These are phyloP conservation scores for Styphnolobium japonicum DNA, from an alignment of 306 rosid genomes.

Conservation along the genomic window DNA sequence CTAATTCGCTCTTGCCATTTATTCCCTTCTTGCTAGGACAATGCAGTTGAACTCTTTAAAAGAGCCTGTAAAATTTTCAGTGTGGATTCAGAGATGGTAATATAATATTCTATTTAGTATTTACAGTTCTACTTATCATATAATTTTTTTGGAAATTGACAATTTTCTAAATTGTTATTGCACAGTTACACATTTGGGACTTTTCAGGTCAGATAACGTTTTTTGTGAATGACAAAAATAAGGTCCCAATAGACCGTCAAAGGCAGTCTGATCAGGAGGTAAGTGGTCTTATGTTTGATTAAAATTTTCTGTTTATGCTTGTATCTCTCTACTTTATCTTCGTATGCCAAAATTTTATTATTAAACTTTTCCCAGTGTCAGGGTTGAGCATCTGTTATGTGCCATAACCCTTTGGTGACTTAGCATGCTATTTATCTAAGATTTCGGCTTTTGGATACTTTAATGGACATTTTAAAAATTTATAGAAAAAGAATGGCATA, in stretches of 20 bases:
- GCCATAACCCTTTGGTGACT: not conserved
- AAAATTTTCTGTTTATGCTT: not conserved
- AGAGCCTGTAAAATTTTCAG: constrained; percentile 92
- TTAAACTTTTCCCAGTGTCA: not conserved
- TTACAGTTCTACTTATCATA: not conserved
- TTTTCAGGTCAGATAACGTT: constrained; percentile 74
- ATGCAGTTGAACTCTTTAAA: constrained; percentile 68
- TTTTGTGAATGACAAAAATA: constrained; percentile 47
- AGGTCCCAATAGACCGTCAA: constrained; percentile 49
- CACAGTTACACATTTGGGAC: constrained; percentile 93
- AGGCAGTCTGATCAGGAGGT: constrained; percentile 84
- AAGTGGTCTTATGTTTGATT: constrained; percentile 20
- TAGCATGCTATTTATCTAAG: constrained; percentile 9
- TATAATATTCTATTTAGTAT: constrained; percentile 20
- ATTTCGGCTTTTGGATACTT: constrained; percentile 8
- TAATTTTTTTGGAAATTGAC: constrained; percentile 15
- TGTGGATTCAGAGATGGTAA: constrained; percentile 87
- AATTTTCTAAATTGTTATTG: constrained; percentile 29
- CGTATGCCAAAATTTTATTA: not conserved
- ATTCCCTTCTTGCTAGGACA: constrained; percentile 60
- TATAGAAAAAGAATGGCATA: not conserved
- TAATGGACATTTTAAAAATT: not conserved
- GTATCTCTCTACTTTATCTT: not conserved
- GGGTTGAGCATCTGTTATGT: constrained; percentile 14
- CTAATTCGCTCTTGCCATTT: constrained; percentile 18